A percentile compares a stretch with the other conserved stretches of the same genome.
Evolutionary conservation across 192 early-diverging fungal species (phyloP).

Genomic region (Gonapodya sp.): DNA sequence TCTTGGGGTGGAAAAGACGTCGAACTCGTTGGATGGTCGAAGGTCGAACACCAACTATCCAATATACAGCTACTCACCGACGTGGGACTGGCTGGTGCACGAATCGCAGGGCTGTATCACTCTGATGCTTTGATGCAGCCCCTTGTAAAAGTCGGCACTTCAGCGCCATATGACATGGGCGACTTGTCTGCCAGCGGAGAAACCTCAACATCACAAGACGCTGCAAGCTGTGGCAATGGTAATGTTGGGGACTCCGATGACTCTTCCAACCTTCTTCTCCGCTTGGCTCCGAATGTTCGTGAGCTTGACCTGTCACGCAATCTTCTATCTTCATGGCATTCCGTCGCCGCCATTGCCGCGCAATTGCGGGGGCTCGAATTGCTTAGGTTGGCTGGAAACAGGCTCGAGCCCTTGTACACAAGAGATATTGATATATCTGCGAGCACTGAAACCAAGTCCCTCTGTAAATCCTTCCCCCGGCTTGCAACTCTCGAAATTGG

Average conservation of each 20-base stretch:
- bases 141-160: conserved; percentile 18
- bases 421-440: too few relatives aligned
- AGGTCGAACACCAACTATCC: neutral
- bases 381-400: conserved; percentile 38
- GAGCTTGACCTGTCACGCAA: conserved; percentile 48
- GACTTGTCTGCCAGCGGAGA: too few relatives aligned
- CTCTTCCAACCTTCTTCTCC: neutral
- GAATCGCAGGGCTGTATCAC: conserved; percentile 25
- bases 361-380: conserved; percentile 29
- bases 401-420: conserved; percentile 23
- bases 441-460: neutral
- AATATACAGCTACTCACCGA: conserved; percentile 17
- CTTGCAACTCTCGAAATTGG: conserved; percentile 25
- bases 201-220: too few relatives aligned
- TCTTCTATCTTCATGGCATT: conserved; percentile 34
- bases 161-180: too few relatives aligned
- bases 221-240: neutral
- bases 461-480: conserved; percentile 16
- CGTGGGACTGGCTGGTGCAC: conserved; percentile 30
- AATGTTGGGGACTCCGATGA: neutral
- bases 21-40: neutral
- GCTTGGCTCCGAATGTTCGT: conserved; percentile 26
- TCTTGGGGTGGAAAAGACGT: neutral
- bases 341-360: conserved; percentile 30
- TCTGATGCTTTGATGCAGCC: conserved; percentile 27